Base-by-base conservation (phyloP, 331 rosid species). In the Malus hybrid region DNA sequence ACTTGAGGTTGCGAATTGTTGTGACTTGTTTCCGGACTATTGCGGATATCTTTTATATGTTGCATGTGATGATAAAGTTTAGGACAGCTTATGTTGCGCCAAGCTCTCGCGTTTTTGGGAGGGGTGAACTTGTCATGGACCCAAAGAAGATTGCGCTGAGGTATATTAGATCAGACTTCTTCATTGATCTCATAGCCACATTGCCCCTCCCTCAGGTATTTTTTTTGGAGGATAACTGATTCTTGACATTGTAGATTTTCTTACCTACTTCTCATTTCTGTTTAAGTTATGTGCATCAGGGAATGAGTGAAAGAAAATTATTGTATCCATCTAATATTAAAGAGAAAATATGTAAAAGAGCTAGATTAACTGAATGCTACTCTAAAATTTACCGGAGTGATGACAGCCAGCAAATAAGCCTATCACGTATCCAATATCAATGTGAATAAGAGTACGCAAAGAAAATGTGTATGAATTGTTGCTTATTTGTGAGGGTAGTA, bases 91-190 rank as follows among this genome's bases (percentile, higher is more conserved):
- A 89, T 84, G 91, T 92, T 73, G 94, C 99, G 18, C 99, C 99
- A 8, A 92, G 88, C 76, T 87, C 99, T n/a, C 90, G 99, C 16
- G 92, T 94, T 20, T 94, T 94, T 65, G 99, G 99, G 66, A 88
- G 97, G 82, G 99, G 99, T 52, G 99, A 94, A 82, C 97, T 94
- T 86, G 97, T 94, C 70, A 94, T 88, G 97, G 96, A 92, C 77
- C 88, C 99, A 27, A 92, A 80, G 79, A 89, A 91, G 89, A 94
- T 94, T 83, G 99, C 97, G n/a, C 71, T 65, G 82, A 89, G 89
- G 82, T 92, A 92, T 70, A 20, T 94, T 60, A 86, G 88, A 87
- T 89, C 97, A 18, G 97, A 94, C 83, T 94, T 94, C 93, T 92
- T 87, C 83, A 87, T 94, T 71, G 99, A 94, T 84, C 87, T 94